These are phyloP conservation scores for Ustilago lituana DNA, from an alignment of 1,284 basidiomycete genomes.

Conservation along the genomic window DNA sequence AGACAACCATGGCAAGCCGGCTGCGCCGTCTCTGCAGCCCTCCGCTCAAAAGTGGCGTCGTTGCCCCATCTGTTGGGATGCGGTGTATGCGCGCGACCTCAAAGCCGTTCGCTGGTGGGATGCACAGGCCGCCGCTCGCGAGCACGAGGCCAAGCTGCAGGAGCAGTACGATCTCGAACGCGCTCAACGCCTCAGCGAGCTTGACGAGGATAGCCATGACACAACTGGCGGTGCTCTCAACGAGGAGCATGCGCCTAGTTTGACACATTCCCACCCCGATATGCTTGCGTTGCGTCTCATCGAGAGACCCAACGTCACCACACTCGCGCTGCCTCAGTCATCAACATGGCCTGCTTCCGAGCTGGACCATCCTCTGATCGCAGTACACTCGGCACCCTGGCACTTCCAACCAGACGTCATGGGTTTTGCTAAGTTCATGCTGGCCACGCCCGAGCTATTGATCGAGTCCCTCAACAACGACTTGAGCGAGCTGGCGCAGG, in stretches of 20 bases:
- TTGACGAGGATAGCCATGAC: constrained; percentile 17
- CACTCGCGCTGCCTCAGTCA: constrained; percentile 91
- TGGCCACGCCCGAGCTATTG: constrained; percentile 83
- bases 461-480: constrained; percentile 79
- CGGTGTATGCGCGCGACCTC: constrained; percentile 87
- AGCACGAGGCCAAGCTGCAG: constrained; percentile 36
- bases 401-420: constrained; percentile 94
- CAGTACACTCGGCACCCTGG: constrained; percentile 90
- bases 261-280: constrained; percentile 62
- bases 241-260: constrained; percentile 10
- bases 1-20: constrained; percentile 17
- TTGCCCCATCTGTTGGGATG: constrained; percentile 96
- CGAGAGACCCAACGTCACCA: constrained; percentile 91
- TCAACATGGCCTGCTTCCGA: constrained; percentile 79
- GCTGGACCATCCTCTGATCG: constrained; percentile 72
- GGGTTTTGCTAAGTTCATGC: constrained; percentile 91
- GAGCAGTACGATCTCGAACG: constrained; percentile 30
- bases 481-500: constrained; percentile 77
- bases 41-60: constrained; percentile 55
- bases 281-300: constrained; percentile 84
- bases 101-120: constrained; percentile 80
- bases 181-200: constrained; percentile 18
- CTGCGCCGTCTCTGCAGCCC: constrained; percentile 14
- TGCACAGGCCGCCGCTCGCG: constrained; percentile 50
- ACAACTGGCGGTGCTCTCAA: constrained; percentile 5